phyloP scores from a whole-genome alignment of 768 basidiomycete species.

The Leucogyrophana mollusca region DNA sequence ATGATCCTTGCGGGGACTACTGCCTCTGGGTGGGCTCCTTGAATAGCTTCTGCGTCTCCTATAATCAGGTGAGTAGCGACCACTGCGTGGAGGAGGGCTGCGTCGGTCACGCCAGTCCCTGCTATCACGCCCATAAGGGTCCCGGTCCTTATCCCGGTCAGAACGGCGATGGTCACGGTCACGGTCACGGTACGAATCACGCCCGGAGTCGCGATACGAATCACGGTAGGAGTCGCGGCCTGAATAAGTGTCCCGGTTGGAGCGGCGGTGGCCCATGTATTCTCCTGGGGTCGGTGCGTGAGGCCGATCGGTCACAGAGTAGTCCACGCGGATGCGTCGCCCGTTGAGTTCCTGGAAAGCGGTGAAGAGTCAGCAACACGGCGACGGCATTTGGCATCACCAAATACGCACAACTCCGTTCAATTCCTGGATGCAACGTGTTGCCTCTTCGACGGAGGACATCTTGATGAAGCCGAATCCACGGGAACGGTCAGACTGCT shows the following conservation, averaged over 20 bases:
- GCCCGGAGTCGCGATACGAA: constrained; percentile 43
- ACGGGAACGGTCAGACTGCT: constrained; percentile 89
- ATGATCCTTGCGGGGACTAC: constrained; percentile 52
- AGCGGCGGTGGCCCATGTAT: constrained; percentile 91
- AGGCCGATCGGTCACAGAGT: constrained; percentile 89
- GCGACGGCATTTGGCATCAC: too few species aligned
- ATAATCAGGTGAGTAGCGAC: constrained; percentile 77
- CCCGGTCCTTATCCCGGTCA: constrained; percentile 50
- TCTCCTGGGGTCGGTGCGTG: constrained; percentile 97
- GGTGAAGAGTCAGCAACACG: neutral
- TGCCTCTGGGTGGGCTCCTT: constrained; percentile 76
- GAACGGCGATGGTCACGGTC: constrained; percentile 40
- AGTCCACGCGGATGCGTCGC: constrained; percentile 95
- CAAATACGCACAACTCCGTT: constrained; percentile 81
- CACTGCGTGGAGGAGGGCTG: constrained; percentile 64
- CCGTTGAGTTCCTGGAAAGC: constrained; percentile 94
- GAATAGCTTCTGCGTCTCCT: constrained; percentile 76
- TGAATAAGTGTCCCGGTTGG: constrained; percentile 44
- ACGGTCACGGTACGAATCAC: constrained; percentile 45
- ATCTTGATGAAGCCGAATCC: constrained; percentile 99
- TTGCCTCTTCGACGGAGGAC: constrained; percentile 84
- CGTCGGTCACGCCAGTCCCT: constrained; percentile 82
- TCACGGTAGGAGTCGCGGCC: constrained; percentile 50
- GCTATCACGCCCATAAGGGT: constrained; percentile 68
- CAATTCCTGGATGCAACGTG: constrained; percentile 82